A percentile compares a stretch with the other conserved stretches of the same genome.
Conservation (phyloP, 495 filamentous ascomycete genomes). For the Pyrenula aspistea region DNA sequence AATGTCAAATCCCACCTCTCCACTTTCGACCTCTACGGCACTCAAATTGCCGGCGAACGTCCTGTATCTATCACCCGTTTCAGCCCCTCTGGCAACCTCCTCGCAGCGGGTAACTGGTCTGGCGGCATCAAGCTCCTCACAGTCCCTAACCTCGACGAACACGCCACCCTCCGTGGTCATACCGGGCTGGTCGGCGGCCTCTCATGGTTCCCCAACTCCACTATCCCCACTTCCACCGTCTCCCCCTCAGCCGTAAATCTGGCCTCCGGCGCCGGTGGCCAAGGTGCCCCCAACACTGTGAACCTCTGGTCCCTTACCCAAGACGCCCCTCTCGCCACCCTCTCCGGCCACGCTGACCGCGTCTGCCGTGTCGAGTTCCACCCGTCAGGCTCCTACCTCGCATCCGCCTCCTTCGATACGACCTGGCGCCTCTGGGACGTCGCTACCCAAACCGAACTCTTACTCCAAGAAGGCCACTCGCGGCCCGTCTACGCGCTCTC, state of each 20-base stretch:
- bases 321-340: constrained; percentile 70
- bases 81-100: constrained; percentile 68
- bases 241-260: constrained; percentile 70
- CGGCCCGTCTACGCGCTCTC: constrained; percentile 79
- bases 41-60: constrained; percentile 81
- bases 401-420: constrained; percentile 89
- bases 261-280: constrained; percentile 47
- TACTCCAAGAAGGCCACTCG: constrained; percentile 90
- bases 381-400: constrained; percentile 79
- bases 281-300: constrained; percentile 75
- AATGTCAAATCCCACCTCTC: constrained; percentile 73
- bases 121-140: constrained; percentile 77
- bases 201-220: constrained; percentile 81
- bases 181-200: constrained; percentile 80
- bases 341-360: constrained; percentile 75
- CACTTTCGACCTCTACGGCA: constrained; percentile 79
- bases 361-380: constrained; percentile 92
- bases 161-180: constrained; percentile 64
- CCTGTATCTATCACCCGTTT: constrained; percentile 85
- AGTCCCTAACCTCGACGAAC: constrained; percentile 71
- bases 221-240: constrained; percentile 52
- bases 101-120: constrained; percentile 86
- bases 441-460: constrained; percentile 66
- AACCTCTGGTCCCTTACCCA: constrained; percentile 82
- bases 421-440: constrained; percentile 98